A percentile compares a stretch with the other conserved stretches of the same genome.
phyloP scores from a whole-genome alignment of 1,139 yeast species.

The Scheffersomyces stambukii region DNA sequence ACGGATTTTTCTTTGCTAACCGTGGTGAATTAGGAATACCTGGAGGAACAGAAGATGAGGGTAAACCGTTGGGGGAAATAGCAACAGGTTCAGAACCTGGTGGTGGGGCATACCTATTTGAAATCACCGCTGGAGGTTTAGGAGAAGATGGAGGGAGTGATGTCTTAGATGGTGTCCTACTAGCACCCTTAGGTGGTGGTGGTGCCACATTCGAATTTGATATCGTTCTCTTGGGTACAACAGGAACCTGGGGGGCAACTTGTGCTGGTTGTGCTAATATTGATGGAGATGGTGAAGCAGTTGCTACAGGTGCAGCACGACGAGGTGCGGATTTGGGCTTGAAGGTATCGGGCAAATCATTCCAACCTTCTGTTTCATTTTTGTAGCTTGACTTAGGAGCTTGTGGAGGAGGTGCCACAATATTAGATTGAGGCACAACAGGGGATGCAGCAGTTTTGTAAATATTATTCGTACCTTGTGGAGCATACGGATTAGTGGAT shows the following conservation, averaged over 20 bases:
- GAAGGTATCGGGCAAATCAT: constrained; percentile 78
- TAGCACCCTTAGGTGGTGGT: constrained; percentile 35
- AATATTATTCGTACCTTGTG: constrained; percentile 17
- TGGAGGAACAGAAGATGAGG: constrained; percentile 12
- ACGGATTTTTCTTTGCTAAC: constrained; percentile 32
- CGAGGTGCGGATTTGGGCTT: constrained; percentile 48
- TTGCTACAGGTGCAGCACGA: constrained; percentile 44
- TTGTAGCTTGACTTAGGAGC: constrained; percentile 43
- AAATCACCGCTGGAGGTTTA: constrained; percentile 17
- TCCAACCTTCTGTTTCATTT: constrained; percentile 83
- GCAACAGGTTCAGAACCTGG: constrained; percentile 13
- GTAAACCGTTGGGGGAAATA: constrained; percentile 1
- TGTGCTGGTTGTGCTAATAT: constrained; percentile 19
- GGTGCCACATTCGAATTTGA: constrained; percentile 13
- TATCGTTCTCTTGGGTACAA: constrained; percentile 9
- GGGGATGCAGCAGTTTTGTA: constrained; percentile 16
- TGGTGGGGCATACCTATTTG: constrained; percentile 41
- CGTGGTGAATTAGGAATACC: constrained; percentile 12
- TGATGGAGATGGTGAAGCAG: constrained; percentile 20
- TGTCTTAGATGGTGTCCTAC: constrained; percentile 19
- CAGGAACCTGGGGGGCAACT: neutral
- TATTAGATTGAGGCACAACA: constrained; percentile 23
- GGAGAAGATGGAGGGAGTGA: constrained; percentile 19
- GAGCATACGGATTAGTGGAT: constrained; percentile 28
- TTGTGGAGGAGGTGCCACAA: constrained; percentile 27